A percentile compares a stretch with the other conserved stretches of the same genome.
phyloP scores from a whole-genome alignment of 768 basidiomycete species.

The Phylloporus arenicola region DNA sequence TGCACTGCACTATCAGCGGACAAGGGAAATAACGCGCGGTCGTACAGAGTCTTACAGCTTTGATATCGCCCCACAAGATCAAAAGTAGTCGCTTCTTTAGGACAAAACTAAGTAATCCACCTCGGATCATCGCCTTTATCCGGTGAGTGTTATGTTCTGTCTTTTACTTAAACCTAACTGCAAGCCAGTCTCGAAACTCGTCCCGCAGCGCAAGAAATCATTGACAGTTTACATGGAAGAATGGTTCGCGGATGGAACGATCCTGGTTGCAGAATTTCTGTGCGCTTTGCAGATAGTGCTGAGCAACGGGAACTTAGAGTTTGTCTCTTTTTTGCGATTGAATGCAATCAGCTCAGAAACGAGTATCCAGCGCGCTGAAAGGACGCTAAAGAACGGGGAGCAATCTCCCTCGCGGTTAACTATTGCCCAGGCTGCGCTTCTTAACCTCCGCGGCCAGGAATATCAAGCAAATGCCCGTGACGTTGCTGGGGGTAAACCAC shows the following conservation, averaged over 20 bases:
- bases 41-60: slow-evolving; percentile 51
- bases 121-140: slow-evolving; percentile 77
- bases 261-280: slow-evolving; percentile 68
- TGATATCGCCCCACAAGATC: slow-evolving; percentile 67
- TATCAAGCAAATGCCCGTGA: slow-evolving; percentile 20
- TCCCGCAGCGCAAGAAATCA: slow-evolving; percentile 66
- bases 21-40: background rate
- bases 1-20: background rate
- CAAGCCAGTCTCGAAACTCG: slow-evolving; percentile 60
- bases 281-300: slow-evolving; percentile 71
- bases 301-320: slow-evolving; percentile 77
- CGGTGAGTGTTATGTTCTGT: slow-evolving; percentile 41
- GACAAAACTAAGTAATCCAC: slow-evolving; percentile 69
- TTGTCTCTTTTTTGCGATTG: slow-evolving; percentile 21
- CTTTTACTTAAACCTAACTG: background rate
- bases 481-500: slow-evolving; percentile 5
- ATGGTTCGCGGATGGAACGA: slow-evolving; percentile 80
- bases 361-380: slow-evolving; percentile 51
- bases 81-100: slow-evolving; percentile 77
- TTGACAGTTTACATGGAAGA: slow-evolving; percentile 72
- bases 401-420: slow-evolving; percentile 60
- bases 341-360: background rate
- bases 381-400: slow-evolving; percentile 55
- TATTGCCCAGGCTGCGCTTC: slow-evolving; percentile 71
- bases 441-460: slow-evolving; percentile 71